Percentiles rank a stretch among this genome's conserved stretches.
These are phyloP conservation scores for Hyaloperonospora arabidopsidis DNA, from an alignment of 352 stramenopile species.

Conservation along the genomic window DNA sequence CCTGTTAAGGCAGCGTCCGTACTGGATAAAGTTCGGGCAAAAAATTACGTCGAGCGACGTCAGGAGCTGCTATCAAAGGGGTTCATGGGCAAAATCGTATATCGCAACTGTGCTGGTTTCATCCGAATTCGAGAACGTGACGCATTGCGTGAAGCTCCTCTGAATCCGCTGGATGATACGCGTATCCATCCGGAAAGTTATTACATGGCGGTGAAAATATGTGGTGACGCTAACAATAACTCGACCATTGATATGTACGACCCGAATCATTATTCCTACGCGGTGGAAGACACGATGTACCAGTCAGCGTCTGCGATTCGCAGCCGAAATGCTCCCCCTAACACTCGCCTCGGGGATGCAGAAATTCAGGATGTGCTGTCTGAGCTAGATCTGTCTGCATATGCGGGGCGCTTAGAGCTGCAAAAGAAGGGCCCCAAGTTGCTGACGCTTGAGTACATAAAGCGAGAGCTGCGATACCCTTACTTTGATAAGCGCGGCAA, in stretches of 20 bases:
- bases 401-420: slow-evolving; percentile 76
- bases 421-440: slow-evolving; percentile 87
- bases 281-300: slow-evolving; percentile 88
- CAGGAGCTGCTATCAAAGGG: slow-evolving; percentile 83
- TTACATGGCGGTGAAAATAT: slow-evolving; percentile 89
- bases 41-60: slow-evolving; percentile 79
- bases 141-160: slow-evolving; percentile 67
- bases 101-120: slow-evolving; percentile 83
- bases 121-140: slow-evolving; percentile 83
- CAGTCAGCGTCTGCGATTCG: slow-evolving; percentile 81
- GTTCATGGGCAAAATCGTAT: slow-evolving; percentile 80
- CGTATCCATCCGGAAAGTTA: slow-evolving; percentile 87
- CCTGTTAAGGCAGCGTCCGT: slow-evolving; percentile 73
- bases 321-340: slow-evolving; percentile 46
- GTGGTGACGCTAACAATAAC: slow-evolving; percentile 86
- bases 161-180: slow-evolving; percentile 85
- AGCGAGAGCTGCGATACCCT: slow-evolving; percentile 82
- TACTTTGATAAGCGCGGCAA: slow-evolving; percentile 85
- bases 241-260: slow-evolving; percentile 89
- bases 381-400: slow-evolving; percentile 81
- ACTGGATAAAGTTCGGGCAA: slow-evolving; percentile 77
- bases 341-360: slow-evolving; percentile 51
- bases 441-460: slow-evolving; percentile 84
- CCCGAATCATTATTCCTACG: slow-evolving; percentile 85
- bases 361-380: slow-evolving; percentile 85